Percentiles rank a stretch among this genome's conserved stretches.
These are phyloP conservation scores for Hymenoscyphus linearis DNA, from an alignment of 2,329 filamentous ascomycete genomes.

Conservation along the genomic window DNA sequence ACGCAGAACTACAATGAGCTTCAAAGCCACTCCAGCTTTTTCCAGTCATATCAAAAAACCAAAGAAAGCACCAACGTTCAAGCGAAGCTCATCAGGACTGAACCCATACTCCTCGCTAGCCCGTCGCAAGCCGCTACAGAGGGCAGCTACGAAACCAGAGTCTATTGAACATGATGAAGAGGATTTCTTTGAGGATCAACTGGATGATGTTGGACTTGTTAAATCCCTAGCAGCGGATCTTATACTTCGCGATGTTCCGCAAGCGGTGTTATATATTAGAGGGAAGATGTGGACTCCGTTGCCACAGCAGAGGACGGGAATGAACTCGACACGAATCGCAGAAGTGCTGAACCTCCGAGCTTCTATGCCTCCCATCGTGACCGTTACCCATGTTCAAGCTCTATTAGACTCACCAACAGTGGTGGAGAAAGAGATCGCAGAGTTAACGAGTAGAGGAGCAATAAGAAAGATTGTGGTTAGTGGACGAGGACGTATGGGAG, in stretches of 20 bases:
- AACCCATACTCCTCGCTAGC: conserved; percentile 28
- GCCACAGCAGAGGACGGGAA: conserved; percentile 51
- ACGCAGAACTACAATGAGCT: conserved; percentile 22
- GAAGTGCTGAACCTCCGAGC: conserved; percentile 58
- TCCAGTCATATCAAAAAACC: conserved; percentile 31
- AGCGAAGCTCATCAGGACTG: conserved; percentile 21
- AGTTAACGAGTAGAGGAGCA: conserved; percentile 51
- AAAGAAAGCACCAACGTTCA: conserved; percentile 25
- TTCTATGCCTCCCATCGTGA: conserved; percentile 58
- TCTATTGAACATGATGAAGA: conserved; percentile 28
- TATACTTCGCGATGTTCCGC: conserved; percentile 55
- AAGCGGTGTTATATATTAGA: conserved; percentile 59
- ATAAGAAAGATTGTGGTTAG: conserved; percentile 60
- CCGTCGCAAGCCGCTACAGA: conserved; percentile 26
- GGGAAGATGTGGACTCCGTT: conserved; percentile 59
- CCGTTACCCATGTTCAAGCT: conserved; percentile 60
- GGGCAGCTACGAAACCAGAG: conserved; percentile 15
- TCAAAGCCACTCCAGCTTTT: conserved; percentile 28
- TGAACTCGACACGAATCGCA: conserved; percentile 58
- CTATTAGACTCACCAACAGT: conserved; percentile 57
- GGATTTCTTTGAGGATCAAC: conserved; percentile 40
- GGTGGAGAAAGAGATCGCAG: conserved; percentile 62
- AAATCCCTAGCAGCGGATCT: conserved; percentile 50
- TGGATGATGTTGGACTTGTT: conserved; percentile 57
- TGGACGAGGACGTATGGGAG: conserved; percentile 50